phyloP scores from a whole-genome alignment of 495 filamentous ascomycete species.

The Xylaria cubensis region DNA sequence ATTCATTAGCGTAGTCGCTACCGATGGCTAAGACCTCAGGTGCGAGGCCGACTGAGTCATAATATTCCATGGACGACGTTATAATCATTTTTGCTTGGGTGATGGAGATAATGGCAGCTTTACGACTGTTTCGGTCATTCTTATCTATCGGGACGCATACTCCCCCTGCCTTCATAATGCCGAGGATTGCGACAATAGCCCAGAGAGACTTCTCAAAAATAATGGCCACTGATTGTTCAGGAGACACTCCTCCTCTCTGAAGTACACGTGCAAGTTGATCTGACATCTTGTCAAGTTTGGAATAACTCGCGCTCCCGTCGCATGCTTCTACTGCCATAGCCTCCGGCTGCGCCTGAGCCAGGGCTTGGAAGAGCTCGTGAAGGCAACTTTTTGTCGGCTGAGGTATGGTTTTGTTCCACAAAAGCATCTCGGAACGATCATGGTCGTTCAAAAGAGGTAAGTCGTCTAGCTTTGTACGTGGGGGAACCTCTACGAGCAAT shows the following conservation, averaged over 20 bases:
- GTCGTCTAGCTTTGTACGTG: constrained; percentile 37
- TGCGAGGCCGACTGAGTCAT: not conserved
- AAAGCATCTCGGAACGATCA: constrained; percentile 47
- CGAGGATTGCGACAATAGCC: constrained; percentile 54
- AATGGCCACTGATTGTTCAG: constrained; percentile 49
- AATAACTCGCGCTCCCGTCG: constrained; percentile 60
- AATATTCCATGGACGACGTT: not conserved
- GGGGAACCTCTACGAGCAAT: constrained; percentile 8
- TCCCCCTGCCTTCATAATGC: constrained; percentile 53
- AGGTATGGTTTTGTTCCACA: constrained; percentile 55
- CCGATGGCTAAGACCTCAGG: not conserved
- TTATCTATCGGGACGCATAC: constrained; percentile 63
- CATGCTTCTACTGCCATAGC: constrained; percentile 42
- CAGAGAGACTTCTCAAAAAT: constrained; percentile 58
- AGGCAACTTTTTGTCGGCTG: constrained; percentile 37
- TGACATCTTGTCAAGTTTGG: constrained; percentile 55
- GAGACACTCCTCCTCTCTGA: constrained; percentile 33
- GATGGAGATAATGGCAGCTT: constrained; percentile 41
- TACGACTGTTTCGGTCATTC: constrained; percentile 58
- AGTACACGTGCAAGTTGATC: constrained; percentile 49
- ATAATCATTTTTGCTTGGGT: constrained; percentile 20
- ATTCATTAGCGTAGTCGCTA: constrained; percentile 1
- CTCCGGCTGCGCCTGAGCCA: not conserved
- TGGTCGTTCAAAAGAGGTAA: constrained; percentile 48
- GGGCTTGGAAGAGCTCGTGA: constrained; percentile 14